phyloP scores from a whole-genome alignment of 108 stramenopile species.

The Discostella stelligeroides region DNA sequence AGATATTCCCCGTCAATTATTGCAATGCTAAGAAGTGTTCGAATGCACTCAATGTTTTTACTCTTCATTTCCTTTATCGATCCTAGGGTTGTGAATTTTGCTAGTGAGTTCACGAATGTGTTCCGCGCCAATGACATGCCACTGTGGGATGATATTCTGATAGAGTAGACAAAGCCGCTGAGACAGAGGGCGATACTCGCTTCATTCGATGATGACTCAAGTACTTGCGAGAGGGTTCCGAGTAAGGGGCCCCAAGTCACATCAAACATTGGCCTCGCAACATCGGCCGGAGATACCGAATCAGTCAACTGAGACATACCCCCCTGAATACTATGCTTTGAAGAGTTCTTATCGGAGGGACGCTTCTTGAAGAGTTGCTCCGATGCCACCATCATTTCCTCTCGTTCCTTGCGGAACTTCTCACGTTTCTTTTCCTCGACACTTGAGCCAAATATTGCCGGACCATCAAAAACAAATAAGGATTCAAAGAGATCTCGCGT shows the following conservation, averaged over 20 bases:
- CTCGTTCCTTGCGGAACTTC: constrained; percentile 91
- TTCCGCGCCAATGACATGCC: constrained; percentile 88
- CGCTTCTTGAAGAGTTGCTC: constrained; percentile 67
- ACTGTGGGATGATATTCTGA: constrained; percentile 77
- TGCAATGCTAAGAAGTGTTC: constrained; percentile 91
- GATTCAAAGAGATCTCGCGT: constrained; percentile 53
- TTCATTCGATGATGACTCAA: constrained; percentile 84
- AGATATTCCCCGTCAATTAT: constrained; percentile 93
- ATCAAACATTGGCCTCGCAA: constrained; percentile 95
- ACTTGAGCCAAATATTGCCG: constrained; percentile 57
- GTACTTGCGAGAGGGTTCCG: constrained; percentile 90
- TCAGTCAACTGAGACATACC: constrained; percentile 28
- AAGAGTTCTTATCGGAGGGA: constrained; percentile 30
- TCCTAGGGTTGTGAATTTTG: constrained; percentile 93
- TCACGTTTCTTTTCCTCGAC: constrained; percentile 78
- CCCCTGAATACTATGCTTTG: constrained; percentile 16
- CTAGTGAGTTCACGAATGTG: constrained; percentile 94
- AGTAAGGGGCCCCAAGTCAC: constrained; percentile 98
- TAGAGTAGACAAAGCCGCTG: constrained; percentile 85
- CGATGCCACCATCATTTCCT: constrained; percentile 91
- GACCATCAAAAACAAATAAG: constrained; percentile 72
- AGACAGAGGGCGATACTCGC: constrained; percentile 81
- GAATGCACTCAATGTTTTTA: constrained; percentile 94
- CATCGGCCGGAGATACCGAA: constrained; percentile 72
- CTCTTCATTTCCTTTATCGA: constrained; percentile 92